Conservation (phyloP, 345 rosid species). For the Geranium rotundifolium region DNA sequence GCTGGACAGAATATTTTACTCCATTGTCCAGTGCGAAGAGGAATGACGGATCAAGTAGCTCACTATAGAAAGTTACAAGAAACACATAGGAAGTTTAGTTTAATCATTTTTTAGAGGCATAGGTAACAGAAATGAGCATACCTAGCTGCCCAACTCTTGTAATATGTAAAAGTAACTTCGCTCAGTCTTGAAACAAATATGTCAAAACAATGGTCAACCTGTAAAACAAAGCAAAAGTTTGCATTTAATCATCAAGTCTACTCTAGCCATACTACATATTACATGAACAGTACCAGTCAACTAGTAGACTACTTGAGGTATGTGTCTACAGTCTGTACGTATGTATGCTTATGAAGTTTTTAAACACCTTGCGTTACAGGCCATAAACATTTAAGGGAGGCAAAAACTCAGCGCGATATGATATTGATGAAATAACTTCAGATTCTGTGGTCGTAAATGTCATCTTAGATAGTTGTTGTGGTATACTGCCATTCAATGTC, state of each 20-base stretch:
- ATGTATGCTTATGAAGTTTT: too few species aligned
- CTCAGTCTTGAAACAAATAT: constrained; percentile 75
- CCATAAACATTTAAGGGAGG: too few species aligned
- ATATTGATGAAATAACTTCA: too few species aligned
- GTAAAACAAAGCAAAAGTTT: constrained; percentile 12
- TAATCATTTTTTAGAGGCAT: background rate
- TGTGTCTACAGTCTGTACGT: too few species aligned
- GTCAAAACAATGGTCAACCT: constrained; percentile 99
- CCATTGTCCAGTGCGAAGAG: constrained; percentile 90
- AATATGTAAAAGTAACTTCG: constrained; percentile 79
- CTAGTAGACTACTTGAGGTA: too few species aligned
- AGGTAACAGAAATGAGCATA: constrained; percentile 11
- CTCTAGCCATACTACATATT: background rate
- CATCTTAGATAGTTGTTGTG: too few species aligned
- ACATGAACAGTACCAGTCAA: too few species aligned
- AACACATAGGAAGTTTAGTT: constrained; percentile 7
- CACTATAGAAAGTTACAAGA: constrained; percentile 38
- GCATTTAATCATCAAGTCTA: background rate
- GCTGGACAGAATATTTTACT: constrained; percentile 76
- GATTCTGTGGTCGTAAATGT: too few species aligned
- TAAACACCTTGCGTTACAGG: too few species aligned
- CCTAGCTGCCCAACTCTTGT: constrained; percentile 99
- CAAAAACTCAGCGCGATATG: too few species aligned
- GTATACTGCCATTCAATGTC: too few species aligned
- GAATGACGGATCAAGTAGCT: constrained; percentile 94